These are phyloP conservation scores for Stephania yunnanensis DNA, from an alignment of 164 flowering plant species.

Conservation along the genomic window DNA sequence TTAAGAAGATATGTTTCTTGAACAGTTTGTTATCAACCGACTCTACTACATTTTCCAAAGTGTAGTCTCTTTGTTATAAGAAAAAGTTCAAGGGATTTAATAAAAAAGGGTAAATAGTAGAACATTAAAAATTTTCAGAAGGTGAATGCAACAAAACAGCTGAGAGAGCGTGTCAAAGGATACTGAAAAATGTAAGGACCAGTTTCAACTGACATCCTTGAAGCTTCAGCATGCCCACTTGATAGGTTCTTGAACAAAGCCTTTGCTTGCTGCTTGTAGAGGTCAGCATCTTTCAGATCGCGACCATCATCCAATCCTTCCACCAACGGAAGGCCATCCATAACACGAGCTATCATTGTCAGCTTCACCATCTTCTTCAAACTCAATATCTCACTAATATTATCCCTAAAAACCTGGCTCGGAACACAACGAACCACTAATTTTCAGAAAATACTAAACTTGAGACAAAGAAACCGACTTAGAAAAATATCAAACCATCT, in stretches of 20 bases:
- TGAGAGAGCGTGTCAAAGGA: constrained; percentile 30
- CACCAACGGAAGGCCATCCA: constrained; percentile 78
- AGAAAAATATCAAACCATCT: not conserved
- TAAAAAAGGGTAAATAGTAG: not conserved
- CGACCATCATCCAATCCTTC: constrained; percentile 79
- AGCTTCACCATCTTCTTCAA: constrained; percentile 65
- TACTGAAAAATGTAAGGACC: constrained; percentile 84
- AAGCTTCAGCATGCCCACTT: constrained; percentile 63
- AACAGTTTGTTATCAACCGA: not conserved
- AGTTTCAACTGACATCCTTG: constrained; percentile 81
- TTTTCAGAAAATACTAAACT: not conserved
- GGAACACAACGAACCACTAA: not conserved
- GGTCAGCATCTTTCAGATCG: constrained; percentile 53
- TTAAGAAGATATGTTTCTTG: not conserved
- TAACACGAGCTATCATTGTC: constrained; percentile 85
- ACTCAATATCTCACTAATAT: not conserved
- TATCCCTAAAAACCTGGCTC: not conserved
- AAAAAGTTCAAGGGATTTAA: not conserved
- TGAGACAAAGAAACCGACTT: not conserved
- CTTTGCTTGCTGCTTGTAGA: constrained; percentile 80
- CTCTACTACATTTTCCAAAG: not conserved
- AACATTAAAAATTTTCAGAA: not conserved
- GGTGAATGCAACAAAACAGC: not conserved
- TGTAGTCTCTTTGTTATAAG: not conserved
- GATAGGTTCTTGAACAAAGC: constrained; percentile 76